phyloP scores from a whole-genome alignment of 768 basidiomycete genomes.

The Austroboletus eburneus region DNA sequence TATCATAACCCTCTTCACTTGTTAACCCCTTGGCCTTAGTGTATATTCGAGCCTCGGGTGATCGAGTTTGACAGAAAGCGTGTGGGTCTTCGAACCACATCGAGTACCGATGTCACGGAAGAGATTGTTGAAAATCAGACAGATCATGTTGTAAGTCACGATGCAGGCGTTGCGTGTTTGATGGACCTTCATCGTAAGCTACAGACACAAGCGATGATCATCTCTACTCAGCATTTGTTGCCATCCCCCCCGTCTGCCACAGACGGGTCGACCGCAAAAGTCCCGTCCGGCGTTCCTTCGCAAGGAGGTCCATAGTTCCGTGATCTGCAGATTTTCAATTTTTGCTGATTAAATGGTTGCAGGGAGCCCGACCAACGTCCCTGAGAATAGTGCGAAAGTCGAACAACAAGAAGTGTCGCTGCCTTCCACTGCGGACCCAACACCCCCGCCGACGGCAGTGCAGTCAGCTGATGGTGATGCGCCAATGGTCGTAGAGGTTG shows the following conservation, averaged over 20 bases:
- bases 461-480: slow-evolving; percentile 25
- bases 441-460: slow-evolving; percentile 24
- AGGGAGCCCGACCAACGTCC: slow-evolving; percentile 22
- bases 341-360: neutral
- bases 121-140: slow-evolving; percentile 60
- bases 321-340: neutral
- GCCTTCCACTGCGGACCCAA: slow-evolving; percentile 30
- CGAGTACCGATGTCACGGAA: slow-evolving; percentile 62
- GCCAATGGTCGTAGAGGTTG: slow-evolving; percentile 46
- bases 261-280: slow-evolving; percentile 25
- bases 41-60: slow-evolving; percentile 89
- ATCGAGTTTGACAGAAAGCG: slow-evolving; percentile 85
- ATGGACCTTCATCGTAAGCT: slow-evolving; percentile 3
- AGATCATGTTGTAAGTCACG: slow-evolving; percentile 47
- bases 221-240: slow-evolving; percentile 79
- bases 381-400: slow-evolving; percentile 27
- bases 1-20: neutral
- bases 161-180: neutral
- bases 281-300: slow-evolving; percentile 19
- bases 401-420: slow-evolving; percentile 34
- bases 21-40: slow-evolving; percentile 42
- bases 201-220: slow-evolving; percentile 88
- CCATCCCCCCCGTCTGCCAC: slow-evolving; percentile 35
- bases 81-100: slow-evolving; percentile 43
- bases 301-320: slow-evolving; percentile 23